Base-by-base conservation (phyloP, 2,329 filamentous ascomycete species). In the Clonostachys byssicola region DNA sequence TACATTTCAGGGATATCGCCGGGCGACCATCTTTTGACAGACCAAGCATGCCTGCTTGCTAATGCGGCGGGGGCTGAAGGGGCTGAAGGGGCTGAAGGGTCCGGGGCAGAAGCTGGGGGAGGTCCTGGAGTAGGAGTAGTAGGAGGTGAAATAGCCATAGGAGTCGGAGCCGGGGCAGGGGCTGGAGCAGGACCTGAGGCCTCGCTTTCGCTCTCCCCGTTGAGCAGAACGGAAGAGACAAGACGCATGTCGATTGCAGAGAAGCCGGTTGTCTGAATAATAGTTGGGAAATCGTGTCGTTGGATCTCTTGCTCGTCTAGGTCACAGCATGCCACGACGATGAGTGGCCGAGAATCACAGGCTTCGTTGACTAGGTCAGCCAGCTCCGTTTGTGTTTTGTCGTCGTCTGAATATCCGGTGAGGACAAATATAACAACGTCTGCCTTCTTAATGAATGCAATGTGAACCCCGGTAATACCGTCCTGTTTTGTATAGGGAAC, bases 401-500 rank as follows among this genome's bases (percentile, higher is more conserved):
- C 74, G 6, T 74, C 71, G 12, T 65, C 53, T n/a, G 60, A 57
- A 36, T 70, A 68, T 3, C 74, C 74, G 5, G 75, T 77, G 39
- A 83, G 72, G 48, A 88, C 77, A 49, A 87, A 80, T 13, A 89
- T 63, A 35, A 88, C 69, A 2, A 74, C 73, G 42, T 74, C 75
- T 5, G 83, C 82, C 47, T 78, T 70, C 48, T 73, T 75, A 46
- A 89, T 75, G 55, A 87, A 86, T 45, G 74, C 75, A 43, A 76
- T 66, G 62, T 91, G 83, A 41, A 79, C 75, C 18, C 74, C 72
- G 4, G 82, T 86, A 60, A 89, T 81, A 40, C 85, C 85, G 49
- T 73, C 65, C 45, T 74, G 73, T 42, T 81, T 77, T 6, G 82
- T 80, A 57, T 89, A 92, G 6, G 88, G 86, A 40, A 89, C 80